These are phyloP conservation scores for Camelina laxa DNA, from an alignment of 345 rosid genomes.

Conservation along the genomic window DNA sequence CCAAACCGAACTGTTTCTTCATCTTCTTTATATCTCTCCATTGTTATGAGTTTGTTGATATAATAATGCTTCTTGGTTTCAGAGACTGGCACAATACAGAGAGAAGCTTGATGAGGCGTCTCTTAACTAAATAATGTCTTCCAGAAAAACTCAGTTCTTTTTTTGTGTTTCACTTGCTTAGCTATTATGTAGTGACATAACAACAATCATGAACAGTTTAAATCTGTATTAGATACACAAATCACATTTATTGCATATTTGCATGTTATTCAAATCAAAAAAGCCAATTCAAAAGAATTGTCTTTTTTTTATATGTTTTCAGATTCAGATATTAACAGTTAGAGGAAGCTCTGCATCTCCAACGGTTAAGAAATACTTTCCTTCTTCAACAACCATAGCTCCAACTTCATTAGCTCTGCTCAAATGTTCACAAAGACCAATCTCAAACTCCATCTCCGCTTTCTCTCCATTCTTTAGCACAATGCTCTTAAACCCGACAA, in stretches of 20 bases:
- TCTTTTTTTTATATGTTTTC: conserved; percentile 45
- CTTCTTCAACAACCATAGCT: conserved; percentile 70
- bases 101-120: conserved; percentile 83
- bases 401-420: conserved; percentile 75
- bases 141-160: background rate
- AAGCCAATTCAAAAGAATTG: conserved; percentile 10
- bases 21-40: conserved; percentile 2
- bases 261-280: conserved; percentile 15
- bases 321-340: conserved; percentile 47
- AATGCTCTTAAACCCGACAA: conserved; percentile 74
- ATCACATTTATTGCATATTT: conserved; percentile 1
- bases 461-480: conserved; percentile 57
- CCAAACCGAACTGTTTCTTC: conserved; percentile 1
- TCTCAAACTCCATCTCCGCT: conserved; percentile 59
- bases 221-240: conserved; percentile 22
- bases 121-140: conserved; percentile 40
- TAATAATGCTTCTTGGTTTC: conserved; percentile 34
- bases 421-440: conserved; percentile 67
- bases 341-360: conserved; percentile 68
- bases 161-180: conserved; percentile 1
- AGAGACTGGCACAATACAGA: conserved; percentile 88
- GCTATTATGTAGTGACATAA: conserved; percentile 34
- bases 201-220: conserved; percentile 31
- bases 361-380: conserved; percentile 66
- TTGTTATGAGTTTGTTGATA: conserved; percentile 15